Base-by-base conservation (phyloP, 192 early-diverging fungal genomes). In the Coemansia sp. region DNA sequence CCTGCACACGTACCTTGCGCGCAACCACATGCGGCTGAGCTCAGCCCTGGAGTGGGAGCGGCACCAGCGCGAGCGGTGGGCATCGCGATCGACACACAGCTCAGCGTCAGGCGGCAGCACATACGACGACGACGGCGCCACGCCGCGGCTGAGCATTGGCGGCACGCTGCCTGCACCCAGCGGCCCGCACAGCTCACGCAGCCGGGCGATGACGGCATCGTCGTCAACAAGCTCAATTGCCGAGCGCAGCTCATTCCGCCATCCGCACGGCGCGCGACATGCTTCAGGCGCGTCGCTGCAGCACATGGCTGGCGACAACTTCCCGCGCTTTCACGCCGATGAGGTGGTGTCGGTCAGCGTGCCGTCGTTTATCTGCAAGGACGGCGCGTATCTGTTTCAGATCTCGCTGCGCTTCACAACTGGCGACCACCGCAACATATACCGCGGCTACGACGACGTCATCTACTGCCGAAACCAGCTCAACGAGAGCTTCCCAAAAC, bases 381-480 rank as follows among this genome's bases (percentile, higher is more conserved):
- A 85, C 37, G 89, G 86, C 65, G 84, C 84, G 17, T 90, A 87
- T 69, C 84, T 88, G 83, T 92, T 89, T 77, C 74, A 87, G 53
- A 79, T 92, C 7, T 76, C 77, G 58, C 84, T 84, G 17, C 65
- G 82, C 23, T 72, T 88, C 19, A 50, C 60, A 48, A 76, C 83
- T 47, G 84, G 85, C 31, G 68, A 78, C 5, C 82, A 82, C 52
- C 83, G 90, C 58, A 83, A 84, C 49, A 64, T 92, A 22, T 89
- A 84, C 66, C 83, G 90, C 54, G 70, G 87, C 14, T 92, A 92
- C 69, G 90, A 92, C 59, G 90, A 92, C 71, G 89, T 92, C 77
- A 87, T 90, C 65, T 82, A 84, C 65, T 89, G 89, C 68, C 90
- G 90, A 66, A 89, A 87, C 64, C 80, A 82, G 55, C 77, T 92